These are phyloP conservation scores for Daldinia bambusicola DNA, from an alignment of 495 filamentous ascomycete genomes.

Conservation along the genomic window DNA sequence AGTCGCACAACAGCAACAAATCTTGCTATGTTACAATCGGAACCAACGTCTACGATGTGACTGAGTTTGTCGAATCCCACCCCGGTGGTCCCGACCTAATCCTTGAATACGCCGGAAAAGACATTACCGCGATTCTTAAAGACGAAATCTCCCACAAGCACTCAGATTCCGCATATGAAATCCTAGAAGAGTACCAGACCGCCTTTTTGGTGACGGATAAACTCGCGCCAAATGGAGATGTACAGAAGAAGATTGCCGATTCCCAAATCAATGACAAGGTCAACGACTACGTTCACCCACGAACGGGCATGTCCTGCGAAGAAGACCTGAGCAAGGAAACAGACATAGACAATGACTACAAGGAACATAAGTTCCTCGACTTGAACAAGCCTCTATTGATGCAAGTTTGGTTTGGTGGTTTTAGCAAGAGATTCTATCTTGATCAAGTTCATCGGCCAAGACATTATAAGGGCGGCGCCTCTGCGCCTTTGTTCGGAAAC, in stretches of 20 bases:
- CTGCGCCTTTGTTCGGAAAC: slow-evolving; percentile 96
- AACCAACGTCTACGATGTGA: slow-evolving; percentile 92
- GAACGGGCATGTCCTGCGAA: slow-evolving; percentile 84
- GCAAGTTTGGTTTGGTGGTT: slow-evolving; percentile 90
- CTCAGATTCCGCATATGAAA: slow-evolving; percentile 90
- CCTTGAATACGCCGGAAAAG: slow-evolving; percentile 89
- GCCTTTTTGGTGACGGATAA: slow-evolving; percentile 73
- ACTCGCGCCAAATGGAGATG: slow-evolving; percentile 48
- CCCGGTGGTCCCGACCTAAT: slow-evolving; percentile 91
- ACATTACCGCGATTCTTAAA: slow-evolving; percentile 82
- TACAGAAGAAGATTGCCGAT: slow-evolving; percentile 33
- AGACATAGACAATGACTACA: slow-evolving; percentile 76
- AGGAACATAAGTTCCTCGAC: slow-evolving; percentile 92
- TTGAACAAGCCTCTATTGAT: slow-evolving; percentile 83
- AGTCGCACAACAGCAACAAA: slow-evolving; percentile 78
- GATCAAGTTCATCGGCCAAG: slow-evolving; percentile 95
- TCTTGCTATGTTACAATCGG: slow-evolving; percentile 95
- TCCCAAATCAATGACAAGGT: slow-evolving; percentile 51
- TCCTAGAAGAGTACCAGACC: slow-evolving; percentile 80
- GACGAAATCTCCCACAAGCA: slow-evolving; percentile 87
- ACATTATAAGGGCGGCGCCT: slow-evolving; percentile 91
- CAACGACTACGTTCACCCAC: slow-evolving; percentile 63
- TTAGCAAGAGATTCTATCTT: slow-evolving; percentile 92
- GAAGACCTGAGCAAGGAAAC: slow-evolving; percentile 90
- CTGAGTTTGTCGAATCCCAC: slow-evolving; percentile 85